Evolutionary conservation across 192 early-diverging fungal species (phyloP).

Genomic region (Linnemannia schmuckeri): DNA sequence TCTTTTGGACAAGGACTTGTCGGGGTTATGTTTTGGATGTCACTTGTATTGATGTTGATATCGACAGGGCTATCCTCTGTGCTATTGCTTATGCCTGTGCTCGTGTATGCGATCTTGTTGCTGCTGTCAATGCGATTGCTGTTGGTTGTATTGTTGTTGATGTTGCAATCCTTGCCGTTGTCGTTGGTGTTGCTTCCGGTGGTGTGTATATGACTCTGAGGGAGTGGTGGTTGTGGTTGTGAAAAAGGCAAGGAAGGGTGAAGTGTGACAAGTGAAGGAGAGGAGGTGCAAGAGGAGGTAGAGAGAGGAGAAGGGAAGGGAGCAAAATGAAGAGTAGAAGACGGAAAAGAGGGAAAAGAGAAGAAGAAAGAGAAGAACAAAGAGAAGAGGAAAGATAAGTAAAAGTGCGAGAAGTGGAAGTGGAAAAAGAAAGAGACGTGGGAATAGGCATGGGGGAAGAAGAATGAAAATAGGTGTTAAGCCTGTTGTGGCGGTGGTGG

Average conservation of each 20-base stretch:
- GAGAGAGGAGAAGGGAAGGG: neutral
- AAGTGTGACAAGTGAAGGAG: neutral
- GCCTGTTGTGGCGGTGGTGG: too few relatives aligned
- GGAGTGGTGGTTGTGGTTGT: neutral
- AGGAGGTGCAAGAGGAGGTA: neutral
- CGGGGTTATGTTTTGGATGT: too few relatives aligned
- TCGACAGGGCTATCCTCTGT: too few relatives aligned
- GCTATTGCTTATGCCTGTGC: neutral
- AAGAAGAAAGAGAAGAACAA: neutral
- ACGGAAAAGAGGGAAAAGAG: neutral
- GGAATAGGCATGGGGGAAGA: neutral
- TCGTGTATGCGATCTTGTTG: slow-evolving; percentile 1
- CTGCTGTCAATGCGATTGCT: neutral
- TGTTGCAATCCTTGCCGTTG: neutral
- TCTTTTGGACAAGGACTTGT: too few relatives aligned
- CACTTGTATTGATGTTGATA: too few relatives aligned
- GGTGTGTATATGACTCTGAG: too few relatives aligned
- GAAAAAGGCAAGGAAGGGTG: neutral
- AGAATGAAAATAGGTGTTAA: too few relatives aligned
- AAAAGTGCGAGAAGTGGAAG: neutral
- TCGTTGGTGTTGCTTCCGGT: too few relatives aligned
- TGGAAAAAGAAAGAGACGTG: neutral
- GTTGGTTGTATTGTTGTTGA: neutral
- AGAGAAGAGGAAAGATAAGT: neutral
- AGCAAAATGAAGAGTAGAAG: neutral